Conservation (phyloP, 83 land plant species). For the Larix sibirica region DNA sequence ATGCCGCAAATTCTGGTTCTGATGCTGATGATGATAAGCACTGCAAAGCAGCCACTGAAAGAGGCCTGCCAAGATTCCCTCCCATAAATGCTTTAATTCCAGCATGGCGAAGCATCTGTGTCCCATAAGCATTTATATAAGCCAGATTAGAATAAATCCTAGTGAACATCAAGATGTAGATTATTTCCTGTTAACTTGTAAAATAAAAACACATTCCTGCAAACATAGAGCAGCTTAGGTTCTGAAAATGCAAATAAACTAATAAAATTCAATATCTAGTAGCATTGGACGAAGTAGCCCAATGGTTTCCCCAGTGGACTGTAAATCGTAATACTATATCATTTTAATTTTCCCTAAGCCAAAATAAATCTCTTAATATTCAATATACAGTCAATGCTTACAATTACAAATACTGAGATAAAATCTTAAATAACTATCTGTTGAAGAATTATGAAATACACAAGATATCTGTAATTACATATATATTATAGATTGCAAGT, state of each 20-base stretch:
- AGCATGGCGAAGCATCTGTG: conserved; percentile 52
- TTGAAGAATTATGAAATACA: too few relatives aligned
- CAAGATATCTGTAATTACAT: too few relatives aligned
- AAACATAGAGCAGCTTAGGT: neutral
- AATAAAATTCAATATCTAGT: neutral
- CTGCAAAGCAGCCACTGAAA: conserved; percentile 60
- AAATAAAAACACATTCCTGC: neutral
- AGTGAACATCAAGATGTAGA: neutral
- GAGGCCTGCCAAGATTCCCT: conserved; percentile 72
- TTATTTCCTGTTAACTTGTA: neutral
- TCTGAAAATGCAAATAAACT: neutral
- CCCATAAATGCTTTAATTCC: conserved; percentile 65
- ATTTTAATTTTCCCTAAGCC: too few relatives aligned
- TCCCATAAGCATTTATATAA: neutral
- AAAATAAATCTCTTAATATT: too few relatives aligned
- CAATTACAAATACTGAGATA: too few relatives aligned
- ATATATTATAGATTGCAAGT: too few relatives aligned
- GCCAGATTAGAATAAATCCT: neutral
- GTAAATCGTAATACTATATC: too few relatives aligned
- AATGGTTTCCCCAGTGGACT: too few relatives aligned
- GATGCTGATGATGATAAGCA: conserved; percentile 38
- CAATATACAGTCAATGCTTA: too few relatives aligned
- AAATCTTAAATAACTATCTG: too few relatives aligned
- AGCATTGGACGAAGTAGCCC: too few relatives aligned
- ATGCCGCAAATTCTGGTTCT: conserved; percentile 44